phyloP scores from a whole-genome alignment of 148 eudicot genomes.

The Rhododendron simsii region DNA sequence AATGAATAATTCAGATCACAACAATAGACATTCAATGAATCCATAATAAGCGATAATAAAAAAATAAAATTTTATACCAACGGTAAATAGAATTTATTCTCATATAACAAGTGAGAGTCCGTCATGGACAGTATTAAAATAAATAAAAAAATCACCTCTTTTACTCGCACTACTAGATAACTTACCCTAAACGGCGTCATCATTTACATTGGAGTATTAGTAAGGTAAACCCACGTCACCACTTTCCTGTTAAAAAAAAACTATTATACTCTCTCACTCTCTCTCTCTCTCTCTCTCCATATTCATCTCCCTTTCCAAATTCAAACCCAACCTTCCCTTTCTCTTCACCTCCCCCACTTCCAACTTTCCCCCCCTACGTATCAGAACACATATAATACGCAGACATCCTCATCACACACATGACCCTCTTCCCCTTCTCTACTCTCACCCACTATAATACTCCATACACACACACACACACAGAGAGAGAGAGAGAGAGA shows the following conservation, averaged over 20 bases:
- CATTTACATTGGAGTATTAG: too few species aligned
- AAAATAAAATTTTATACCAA: rapidly evolving
- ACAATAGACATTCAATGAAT: too few species aligned
- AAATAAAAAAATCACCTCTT: too few species aligned
- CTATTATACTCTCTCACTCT: neutral
- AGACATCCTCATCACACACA: neutral
- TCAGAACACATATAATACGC: neutral
- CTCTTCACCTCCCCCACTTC: slow-evolving; percentile 16
- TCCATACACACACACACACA: too few species aligned
- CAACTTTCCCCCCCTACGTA: neutral
- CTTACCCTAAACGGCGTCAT: too few species aligned
- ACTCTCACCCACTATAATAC: neutral
- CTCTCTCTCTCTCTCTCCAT: neutral
- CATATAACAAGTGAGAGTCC: too few species aligned
- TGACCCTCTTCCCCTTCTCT: neutral
- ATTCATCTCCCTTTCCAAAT: neutral
- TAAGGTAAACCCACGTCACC: neutral
- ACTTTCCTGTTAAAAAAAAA: too few species aligned
- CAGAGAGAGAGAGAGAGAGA: neutral
- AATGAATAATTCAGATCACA: too few species aligned
- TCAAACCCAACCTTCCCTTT: neutral
- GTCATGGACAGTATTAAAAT: too few species aligned
- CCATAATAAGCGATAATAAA: too few species aligned
- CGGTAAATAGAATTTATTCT: too few species aligned
- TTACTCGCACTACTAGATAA: too few species aligned